These are phyloP conservation scores for Fusarium sp. DNA, from an alignment of 2,329 filamentous ascomycete species.

Conservation along the genomic window DNA sequence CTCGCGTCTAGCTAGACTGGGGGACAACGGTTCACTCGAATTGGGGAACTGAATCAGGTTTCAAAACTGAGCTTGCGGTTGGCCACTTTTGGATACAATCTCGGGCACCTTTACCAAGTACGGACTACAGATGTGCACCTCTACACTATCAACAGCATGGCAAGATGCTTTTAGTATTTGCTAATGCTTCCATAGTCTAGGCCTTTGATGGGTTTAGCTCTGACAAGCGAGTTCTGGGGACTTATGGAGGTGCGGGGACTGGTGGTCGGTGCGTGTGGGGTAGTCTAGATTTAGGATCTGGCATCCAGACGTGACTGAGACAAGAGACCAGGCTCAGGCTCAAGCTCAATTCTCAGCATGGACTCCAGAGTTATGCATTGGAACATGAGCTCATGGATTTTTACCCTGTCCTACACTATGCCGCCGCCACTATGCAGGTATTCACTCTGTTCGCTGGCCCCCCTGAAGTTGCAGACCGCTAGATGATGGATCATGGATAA, in stretches of 20 bases:
- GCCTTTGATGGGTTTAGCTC: slow-evolving; percentile 12
- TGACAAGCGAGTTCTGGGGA: slow-evolving; percentile 32
- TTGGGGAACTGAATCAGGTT: background rate
- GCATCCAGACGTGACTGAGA: slow-evolving; percentile 20
- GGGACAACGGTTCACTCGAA: slow-evolving; percentile 3
- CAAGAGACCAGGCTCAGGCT: slow-evolving; percentile 4
- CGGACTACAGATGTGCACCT: slow-evolving; percentile 7
- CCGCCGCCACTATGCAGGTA: slow-evolving; percentile 8
- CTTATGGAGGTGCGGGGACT: slow-evolving; percentile 47
- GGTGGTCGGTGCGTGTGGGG: slow-evolving; percentile 45
- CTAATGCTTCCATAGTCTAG: slow-evolving; percentile 5
- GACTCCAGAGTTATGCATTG: slow-evolving; percentile 10
- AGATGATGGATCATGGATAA: slow-evolving; percentile 16
- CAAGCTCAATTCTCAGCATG: slow-evolving; percentile 20
- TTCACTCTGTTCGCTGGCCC: slow-evolving; percentile 7
- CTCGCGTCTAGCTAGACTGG: slow-evolving; percentile 12
- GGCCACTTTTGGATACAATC: background rate
- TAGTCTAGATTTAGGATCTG: slow-evolving; percentile 42
- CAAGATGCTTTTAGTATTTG: slow-evolving; percentile 15
- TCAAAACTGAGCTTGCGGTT: background rate
- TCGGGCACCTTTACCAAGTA: slow-evolving; percentile 10
- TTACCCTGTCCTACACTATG: slow-evolving; percentile 7
- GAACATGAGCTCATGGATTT: slow-evolving; percentile 37
- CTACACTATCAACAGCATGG: background rate
- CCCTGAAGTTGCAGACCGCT: slow-evolving; percentile 32